Evolutionary conservation across 179 eudicot species (phyloP), one percentile per base, ranked within the genome.

Genomic region (Beta macrorhiza): DNA sequence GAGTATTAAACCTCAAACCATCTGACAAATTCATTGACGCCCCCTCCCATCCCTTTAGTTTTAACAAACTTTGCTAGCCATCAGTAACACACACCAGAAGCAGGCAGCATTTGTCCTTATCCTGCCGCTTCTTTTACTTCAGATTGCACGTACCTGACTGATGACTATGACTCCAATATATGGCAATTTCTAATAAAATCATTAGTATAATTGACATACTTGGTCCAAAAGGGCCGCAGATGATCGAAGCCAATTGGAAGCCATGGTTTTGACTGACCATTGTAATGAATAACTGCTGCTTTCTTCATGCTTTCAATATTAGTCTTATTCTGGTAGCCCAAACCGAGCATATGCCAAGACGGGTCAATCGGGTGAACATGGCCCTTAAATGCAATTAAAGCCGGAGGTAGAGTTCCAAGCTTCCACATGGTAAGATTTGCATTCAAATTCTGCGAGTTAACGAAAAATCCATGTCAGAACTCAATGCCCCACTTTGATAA

Each of bases 211-310:
- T 97, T 93, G 72, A 97, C 91, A 77, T 94, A 91, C 86, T 97
- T 97, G 79, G 95, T 89, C 99, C 99, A 97, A 87, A 91, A 97
- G 74, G 99, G 98, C 37, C 98, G 89, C 49, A 97, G 93, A 93
- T 97, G 99, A 80, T 93, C 95, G 79, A 97, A 94, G 68, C 98
- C 99, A 62, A 97, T 97, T 79, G 97, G 91, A 49, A 97, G 87
- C 99, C 99, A 97, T 25, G 99, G 98, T 84, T 97, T 97, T 78
- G 97, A 88, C 82, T 97, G 99, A 77, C 99, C 99, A 42, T 97
- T 97, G 89, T 97, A 97, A 89, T 97, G 99, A 80, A 94, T 94
- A 73, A 97, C 99, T 11, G 99, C 99, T 47, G 99, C 99, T 75
- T 85, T 91, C 82, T 91, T 93, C 78, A 97, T 86, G 62, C 76